These are phyloP conservation scores for Misopates orontium DNA, from an alignment of 257 asterid species.

Conservation along the genomic window DNA sequence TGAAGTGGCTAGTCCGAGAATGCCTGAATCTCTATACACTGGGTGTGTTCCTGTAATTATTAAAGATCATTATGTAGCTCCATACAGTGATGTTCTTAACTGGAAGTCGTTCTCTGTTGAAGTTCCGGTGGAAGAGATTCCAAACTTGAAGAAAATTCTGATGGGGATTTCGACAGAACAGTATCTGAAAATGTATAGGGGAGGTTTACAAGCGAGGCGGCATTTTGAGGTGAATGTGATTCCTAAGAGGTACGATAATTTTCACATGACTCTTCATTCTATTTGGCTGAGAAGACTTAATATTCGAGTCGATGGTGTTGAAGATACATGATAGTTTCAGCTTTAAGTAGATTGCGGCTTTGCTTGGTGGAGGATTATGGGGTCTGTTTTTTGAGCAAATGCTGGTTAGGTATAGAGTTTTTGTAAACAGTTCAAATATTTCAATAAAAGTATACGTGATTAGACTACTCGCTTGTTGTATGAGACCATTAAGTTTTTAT, in stretches of 20 bases:
- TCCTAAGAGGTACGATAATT: slow-evolving; percentile 50
- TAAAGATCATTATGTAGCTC: slow-evolving; percentile 51
- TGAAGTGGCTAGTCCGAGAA: slow-evolving; percentile 68
- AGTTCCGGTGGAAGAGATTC: slow-evolving; percentile 36
- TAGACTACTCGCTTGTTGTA: too few relatives aligned
- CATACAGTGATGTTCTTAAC: slow-evolving; percentile 51
- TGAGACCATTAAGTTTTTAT: too few relatives aligned
- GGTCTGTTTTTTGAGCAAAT: too few relatives aligned
- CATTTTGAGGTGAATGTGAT: slow-evolving; percentile 61
- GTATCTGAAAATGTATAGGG: slow-evolving; percentile 50
- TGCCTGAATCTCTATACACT: slow-evolving; percentile 59
- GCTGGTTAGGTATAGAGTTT: too few relatives aligned
- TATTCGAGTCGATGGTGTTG: slow-evolving; percentile 12
- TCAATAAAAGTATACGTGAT: too few relatives aligned
- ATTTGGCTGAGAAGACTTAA: slow-evolving; percentile 59
- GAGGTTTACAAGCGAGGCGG: slow-evolving; percentile 40
- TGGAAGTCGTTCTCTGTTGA: slow-evolving; percentile 50
- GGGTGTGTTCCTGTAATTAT: slow-evolving; percentile 61
- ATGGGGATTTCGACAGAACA: slow-evolving; percentile 29
- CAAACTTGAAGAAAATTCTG: slow-evolving; percentile 50
- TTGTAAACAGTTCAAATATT: too few relatives aligned
- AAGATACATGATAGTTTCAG: too few relatives aligned
- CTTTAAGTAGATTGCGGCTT: too few relatives aligned
- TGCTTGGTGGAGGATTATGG: too few relatives aligned
- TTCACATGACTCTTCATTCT: slow-evolving; percentile 60